phyloP scores from a whole-genome alignment of 257 asterid species.

The Nemophila menziesii region DNA sequence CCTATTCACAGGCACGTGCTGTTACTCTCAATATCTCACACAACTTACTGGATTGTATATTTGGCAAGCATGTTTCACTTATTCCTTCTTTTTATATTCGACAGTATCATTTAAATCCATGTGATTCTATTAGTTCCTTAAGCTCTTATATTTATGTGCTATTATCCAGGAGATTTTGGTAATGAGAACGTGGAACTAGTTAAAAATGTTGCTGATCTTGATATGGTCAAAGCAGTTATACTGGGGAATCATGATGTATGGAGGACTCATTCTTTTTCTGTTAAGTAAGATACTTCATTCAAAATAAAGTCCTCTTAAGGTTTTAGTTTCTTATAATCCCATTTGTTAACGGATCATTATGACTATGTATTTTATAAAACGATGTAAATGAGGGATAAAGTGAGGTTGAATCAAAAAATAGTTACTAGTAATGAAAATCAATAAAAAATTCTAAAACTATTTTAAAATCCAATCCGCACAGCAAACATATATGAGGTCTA shows the following conservation, averaged over 20 bases:
- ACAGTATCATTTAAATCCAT: constrained; percentile 6
- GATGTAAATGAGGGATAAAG: too few species aligned
- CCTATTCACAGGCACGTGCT: constrained; percentile 83
- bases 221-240: constrained; percentile 63
- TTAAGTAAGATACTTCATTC: constrained; percentile 23
- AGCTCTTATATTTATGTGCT: constrained; percentile 12
- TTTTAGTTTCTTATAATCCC: neutral
- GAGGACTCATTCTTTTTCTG: constrained; percentile 60
- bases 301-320: neutral
- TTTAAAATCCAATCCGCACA: neutral
- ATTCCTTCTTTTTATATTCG: constrained; percentile 7
- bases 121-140: constrained; percentile 10
- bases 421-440: too few species aligned
- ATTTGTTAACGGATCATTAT: neutral
- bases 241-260: constrained; percentile 98
- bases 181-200: constrained; percentile 84
- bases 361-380: neutral
- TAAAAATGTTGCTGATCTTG: constrained; percentile 52
- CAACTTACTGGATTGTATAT: constrained; percentile 5
- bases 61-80: neutral
- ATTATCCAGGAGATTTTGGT: constrained; percentile 86
- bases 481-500: too few species aligned
- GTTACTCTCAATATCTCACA: constrained; percentile 9
- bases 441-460: neutral
- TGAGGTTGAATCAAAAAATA: neutral